Conservation (phyloP, 2,329 filamentous ascomycete species). For the Penicillium psychrosexuale region DNA sequence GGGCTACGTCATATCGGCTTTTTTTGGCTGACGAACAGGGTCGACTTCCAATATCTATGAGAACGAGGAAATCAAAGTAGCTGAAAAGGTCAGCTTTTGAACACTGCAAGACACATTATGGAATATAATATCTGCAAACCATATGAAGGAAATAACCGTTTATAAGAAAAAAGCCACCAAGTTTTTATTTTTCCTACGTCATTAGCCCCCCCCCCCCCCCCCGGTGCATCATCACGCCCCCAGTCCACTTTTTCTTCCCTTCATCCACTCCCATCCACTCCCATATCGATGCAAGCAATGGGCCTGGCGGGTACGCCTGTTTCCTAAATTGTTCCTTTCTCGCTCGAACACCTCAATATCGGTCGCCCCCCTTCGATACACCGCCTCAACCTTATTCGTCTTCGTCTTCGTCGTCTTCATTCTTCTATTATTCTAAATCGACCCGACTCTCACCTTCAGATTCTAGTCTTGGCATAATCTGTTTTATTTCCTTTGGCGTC, state of each 20-base stretch:
- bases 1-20: neutral
- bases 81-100: neutral
- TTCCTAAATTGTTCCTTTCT: slow-evolving; percentile 6
- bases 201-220: slow-evolving; percentile 22
- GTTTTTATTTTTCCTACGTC: slow-evolving; percentile 29
- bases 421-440: slow-evolving; percentile 11
- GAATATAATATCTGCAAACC: too few species aligned
- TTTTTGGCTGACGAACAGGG: neutral
- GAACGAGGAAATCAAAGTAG: neutral
- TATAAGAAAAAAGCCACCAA: neutral
- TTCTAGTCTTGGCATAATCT: slow-evolving; percentile 7
- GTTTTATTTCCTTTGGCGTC: neutral
- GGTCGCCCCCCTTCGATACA: slow-evolving; percentile 4
- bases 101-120: neutral
- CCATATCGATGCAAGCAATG: slow-evolving; percentile 24
- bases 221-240: slow-evolving; percentile 23
- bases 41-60: neutral
- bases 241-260: slow-evolving; percentile 20
- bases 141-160: neutral
- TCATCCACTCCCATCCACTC: slow-evolving; percentile 17
- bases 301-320: slow-evolving; percentile 16
- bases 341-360: neutral
- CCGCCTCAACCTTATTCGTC: slow-evolving; percentile 16
- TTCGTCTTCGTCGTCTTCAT: neutral
- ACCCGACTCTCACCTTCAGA: neutral